phyloP scores from a whole-genome alignment of 1,284 basidiomycete species.

The Irpex sp. region DNA sequence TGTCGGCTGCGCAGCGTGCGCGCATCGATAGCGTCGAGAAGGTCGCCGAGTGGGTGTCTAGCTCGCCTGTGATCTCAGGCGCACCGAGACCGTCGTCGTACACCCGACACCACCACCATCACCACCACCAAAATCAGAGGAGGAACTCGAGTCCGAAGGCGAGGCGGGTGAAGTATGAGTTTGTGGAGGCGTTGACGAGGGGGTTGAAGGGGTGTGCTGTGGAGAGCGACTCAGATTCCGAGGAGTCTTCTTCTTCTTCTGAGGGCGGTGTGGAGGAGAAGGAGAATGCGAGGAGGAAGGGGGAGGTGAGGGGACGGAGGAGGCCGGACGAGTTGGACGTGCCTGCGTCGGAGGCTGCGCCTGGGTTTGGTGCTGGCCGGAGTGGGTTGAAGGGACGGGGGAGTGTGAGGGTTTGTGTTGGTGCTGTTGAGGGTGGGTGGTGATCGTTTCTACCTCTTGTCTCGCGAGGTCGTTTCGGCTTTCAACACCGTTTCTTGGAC shows the following conservation, averaged over 20 bases:
- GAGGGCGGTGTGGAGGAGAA: constrained; percentile 16
- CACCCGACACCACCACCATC: constrained; percentile 1
- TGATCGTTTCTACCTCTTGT: not conserved
- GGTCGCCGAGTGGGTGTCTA: constrained; percentile 31
- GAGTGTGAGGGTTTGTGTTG: not conserved
- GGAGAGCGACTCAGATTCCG: constrained; percentile 5
- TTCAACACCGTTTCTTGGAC: not conserved
- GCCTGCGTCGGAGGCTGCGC: constrained; percentile 16
- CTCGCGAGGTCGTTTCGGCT: too few relatives aligned
- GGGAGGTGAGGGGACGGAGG: constrained; percentile 20
- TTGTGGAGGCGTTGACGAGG: constrained; percentile 11
- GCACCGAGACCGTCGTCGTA: constrained; percentile 15
- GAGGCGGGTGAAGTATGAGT: constrained; percentile 22
- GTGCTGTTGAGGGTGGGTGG: not conserved
- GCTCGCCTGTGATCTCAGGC: constrained; percentile 23
- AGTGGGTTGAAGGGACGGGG: constrained; percentile 25
- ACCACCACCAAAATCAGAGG: constrained; percentile 5
- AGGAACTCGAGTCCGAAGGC: constrained; percentile 25
- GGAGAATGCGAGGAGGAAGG: not conserved
- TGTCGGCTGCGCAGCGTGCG: constrained; percentile 17
- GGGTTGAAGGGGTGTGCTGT: constrained; percentile 19
- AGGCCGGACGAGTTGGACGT: constrained; percentile 24
- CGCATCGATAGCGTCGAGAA: constrained; percentile 32
- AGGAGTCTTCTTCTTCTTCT: not conserved
- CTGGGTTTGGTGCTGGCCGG: constrained; percentile 26